phyloP scores from a whole-genome alignment of 352 stramenopile genomes.

The Phytopythium ostracodes region DNA sequence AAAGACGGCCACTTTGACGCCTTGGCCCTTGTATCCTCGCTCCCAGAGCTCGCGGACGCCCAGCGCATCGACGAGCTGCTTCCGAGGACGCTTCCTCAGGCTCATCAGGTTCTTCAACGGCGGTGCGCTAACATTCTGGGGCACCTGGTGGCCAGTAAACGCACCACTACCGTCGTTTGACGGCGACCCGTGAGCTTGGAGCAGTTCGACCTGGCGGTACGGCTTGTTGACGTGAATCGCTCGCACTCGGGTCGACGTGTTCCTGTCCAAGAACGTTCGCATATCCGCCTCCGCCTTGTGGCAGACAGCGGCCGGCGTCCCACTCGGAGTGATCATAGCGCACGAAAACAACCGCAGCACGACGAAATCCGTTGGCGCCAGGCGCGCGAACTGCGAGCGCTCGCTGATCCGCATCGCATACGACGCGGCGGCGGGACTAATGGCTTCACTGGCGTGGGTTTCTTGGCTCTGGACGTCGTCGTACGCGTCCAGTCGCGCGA shows the following conservation, averaged over 20 bases:
- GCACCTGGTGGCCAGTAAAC: background rate
- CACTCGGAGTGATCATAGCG: background rate
- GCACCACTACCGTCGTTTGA: background rate
- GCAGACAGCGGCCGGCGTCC: slow-evolving; percentile 9
- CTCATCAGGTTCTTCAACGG: slow-evolving; percentile 6
- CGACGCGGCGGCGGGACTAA: slow-evolving; percentile 12
- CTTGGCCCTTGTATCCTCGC: slow-evolving; percentile 55
- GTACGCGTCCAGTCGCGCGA: slow-evolving; percentile 35
- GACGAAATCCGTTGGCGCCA: slow-evolving; percentile 63
- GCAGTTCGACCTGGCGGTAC: slow-evolving; percentile 35
- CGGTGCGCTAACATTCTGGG: slow-evolving; percentile 2
- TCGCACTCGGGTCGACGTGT: slow-evolving; percentile 21
- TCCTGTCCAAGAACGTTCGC: slow-evolving; percentile 8
- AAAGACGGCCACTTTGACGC: slow-evolving; percentile 84
- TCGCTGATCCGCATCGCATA: slow-evolving; percentile 22
- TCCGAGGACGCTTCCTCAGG: slow-evolving; percentile 14
- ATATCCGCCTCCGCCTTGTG: slow-evolving; percentile 22
- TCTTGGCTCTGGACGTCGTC: slow-evolving; percentile 25
- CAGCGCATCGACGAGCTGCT: slow-evolving; percentile 52
- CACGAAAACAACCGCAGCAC: slow-evolving; percentile 49
- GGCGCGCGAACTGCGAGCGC: slow-evolving; percentile 22
- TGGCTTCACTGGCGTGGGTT: slow-evolving; percentile 18
- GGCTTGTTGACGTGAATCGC: slow-evolving; percentile 41
- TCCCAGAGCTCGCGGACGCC: slow-evolving; percentile 55
- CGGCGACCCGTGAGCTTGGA: slow-evolving; percentile 6